Evolutionary conservation across 495 filamentous ascomycete species (phyloP).

Genomic region (Xylaria telfairii): DNA sequence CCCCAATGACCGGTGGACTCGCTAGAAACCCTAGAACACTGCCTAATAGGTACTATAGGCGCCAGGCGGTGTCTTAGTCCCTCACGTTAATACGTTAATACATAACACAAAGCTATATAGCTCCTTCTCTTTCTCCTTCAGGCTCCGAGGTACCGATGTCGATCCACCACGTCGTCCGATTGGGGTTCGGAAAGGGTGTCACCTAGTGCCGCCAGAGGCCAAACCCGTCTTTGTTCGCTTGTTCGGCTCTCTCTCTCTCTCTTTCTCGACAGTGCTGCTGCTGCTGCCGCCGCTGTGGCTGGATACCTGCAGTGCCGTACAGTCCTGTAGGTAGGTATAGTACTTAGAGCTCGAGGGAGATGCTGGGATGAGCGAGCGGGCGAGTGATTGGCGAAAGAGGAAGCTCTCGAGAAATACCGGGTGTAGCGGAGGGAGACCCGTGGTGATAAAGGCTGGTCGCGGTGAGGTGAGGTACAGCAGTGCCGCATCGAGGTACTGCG

Average conservation of each 20-base stretch:
- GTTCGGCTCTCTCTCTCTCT: no score
- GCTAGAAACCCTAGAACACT: neutral
- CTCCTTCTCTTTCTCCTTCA: neutral
- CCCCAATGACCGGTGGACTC: neutral
- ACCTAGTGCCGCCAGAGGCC: neutral
- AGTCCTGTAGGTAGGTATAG: no score
- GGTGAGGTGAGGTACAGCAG: slow-evolving; percentile 3
- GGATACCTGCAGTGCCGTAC: no score
- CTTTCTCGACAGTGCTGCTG: neutral
- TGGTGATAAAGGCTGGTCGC: slow-evolving; percentile 13
- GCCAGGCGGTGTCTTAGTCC: slow-evolving; percentile 13
- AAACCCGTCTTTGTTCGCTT: neutral
- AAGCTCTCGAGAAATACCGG: slow-evolving; percentile 25
- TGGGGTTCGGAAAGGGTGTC: neutral
- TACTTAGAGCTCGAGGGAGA: neutral
- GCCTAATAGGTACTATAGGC: no score
- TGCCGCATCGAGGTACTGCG: neutral
- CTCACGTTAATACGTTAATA: slow-evolving; percentile 10
- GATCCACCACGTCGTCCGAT: slow-evolving; percentile 9
- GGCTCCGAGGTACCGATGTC: neutral
- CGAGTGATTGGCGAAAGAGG: slow-evolving; percentile 27
- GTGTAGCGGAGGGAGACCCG: slow-evolving; percentile 8
- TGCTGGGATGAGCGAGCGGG: neutral
- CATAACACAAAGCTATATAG: neutral
- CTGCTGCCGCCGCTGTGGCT: neutral